phyloP scores from a whole-genome alignment of 2,329 filamentous ascomycete species.

The Cordyceps farinosa region DNA sequence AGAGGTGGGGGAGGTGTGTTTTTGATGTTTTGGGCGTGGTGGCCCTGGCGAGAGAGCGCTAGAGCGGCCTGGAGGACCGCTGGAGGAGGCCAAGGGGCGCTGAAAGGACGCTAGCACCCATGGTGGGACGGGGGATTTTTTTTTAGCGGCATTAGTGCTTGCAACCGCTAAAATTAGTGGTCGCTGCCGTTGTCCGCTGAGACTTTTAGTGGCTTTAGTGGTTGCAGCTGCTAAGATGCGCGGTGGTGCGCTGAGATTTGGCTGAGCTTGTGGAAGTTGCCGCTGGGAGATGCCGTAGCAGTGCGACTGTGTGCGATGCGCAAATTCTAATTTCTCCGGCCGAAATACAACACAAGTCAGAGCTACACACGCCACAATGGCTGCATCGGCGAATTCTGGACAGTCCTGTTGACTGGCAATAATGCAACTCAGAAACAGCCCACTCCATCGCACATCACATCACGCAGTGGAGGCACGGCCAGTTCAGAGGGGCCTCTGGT shows the following conservation, averaged over 20 bases:
- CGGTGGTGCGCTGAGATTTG: background rate
- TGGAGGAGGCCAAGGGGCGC: background rate
- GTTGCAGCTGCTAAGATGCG: background rate
- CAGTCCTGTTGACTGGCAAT: too few relatives aligned
- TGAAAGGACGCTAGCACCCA: background rate
- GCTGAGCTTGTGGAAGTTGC: background rate
- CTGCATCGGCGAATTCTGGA: too few relatives aligned
- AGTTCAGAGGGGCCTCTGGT: background rate
- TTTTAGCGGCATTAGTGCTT: background rate
- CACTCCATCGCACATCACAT: background rate
- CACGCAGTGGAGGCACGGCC: background rate
- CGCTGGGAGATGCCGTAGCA: background rate
- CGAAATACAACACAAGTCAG: too few relatives aligned
- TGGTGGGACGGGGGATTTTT: background rate
- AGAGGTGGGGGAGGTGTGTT: conserved; percentile 12
- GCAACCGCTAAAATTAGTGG: too few relatives aligned
- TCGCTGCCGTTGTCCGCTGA: background rate
- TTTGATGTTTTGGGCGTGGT: conserved; percentile 12
- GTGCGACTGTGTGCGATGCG: too few relatives aligned
- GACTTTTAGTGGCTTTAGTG: background rate
- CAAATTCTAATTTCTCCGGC: too few relatives aligned
- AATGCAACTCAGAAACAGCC: background rate
- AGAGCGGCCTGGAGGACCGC: background rate
- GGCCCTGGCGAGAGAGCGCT: background rate
- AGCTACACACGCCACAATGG: too few relatives aligned